phyloP scores from a whole-genome alignment of 495 filamentous ascomycete species.

The Penicillium canariense region DNA sequence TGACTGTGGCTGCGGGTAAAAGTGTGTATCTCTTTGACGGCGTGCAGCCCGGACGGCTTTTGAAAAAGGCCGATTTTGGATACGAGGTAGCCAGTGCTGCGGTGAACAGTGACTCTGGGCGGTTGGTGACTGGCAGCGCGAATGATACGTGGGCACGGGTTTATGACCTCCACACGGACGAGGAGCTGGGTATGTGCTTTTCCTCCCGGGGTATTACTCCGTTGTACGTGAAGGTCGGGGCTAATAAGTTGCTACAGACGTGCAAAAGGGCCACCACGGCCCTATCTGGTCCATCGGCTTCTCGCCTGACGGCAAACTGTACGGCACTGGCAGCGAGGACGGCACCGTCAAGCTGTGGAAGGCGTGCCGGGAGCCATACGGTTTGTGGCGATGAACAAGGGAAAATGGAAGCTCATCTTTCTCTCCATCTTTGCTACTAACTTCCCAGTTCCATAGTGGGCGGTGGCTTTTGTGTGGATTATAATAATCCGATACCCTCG shows the following conservation, averaged over 20 bases:
- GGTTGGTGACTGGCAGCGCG: conserved; percentile 80
- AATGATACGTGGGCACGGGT: conserved; percentile 93
- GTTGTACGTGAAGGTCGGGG: neutral
- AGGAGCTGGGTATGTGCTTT: conserved; percentile 63
- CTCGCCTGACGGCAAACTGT: conserved; percentile 91
- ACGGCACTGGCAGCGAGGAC: conserved; percentile 94
- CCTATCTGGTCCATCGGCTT: conserved; percentile 95
- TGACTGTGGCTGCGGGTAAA: conserved; percentile 72
- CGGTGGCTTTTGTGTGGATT: conserved; percentile 2
- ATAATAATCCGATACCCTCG: neutral
- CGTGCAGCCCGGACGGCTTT: conserved; percentile 59
- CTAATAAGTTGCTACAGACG: conserved; percentile 53
- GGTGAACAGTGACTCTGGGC: conserved; percentile 73
- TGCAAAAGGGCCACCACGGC: conserved; percentile 96
- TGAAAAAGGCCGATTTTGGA: conserved; percentile 72
- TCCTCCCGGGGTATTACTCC: neutral
- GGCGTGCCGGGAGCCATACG: conserved; percentile 64
- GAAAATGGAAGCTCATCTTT: too few species aligned
- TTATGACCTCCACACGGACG: conserved; percentile 77
- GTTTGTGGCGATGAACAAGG: conserved; percentile 56
- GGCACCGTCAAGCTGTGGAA: conserved; percentile 96
- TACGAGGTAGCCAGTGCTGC: conserved; percentile 89
- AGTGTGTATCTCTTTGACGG: conserved; percentile 90
- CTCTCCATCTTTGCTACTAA: neutral
- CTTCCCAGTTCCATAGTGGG: neutral